A percentile compares a stretch with the other conserved stretches of the same genome.
Evolutionary conservation across 441 rosid species (phyloP).

Genomic region (Pelargonium citronellum): DNA sequence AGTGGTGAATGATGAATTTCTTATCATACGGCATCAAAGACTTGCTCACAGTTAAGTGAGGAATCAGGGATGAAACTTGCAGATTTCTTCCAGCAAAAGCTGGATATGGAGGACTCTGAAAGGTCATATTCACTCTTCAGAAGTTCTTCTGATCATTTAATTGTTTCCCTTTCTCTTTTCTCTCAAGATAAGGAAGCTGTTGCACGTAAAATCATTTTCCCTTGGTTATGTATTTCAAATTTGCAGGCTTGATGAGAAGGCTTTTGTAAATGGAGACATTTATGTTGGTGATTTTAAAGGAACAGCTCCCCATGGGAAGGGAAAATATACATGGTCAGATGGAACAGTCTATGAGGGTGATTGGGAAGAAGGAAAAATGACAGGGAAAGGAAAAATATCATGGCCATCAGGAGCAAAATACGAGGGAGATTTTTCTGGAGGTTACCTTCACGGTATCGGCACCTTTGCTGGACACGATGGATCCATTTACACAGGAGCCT

Average conservation of each 20-base stretch:
- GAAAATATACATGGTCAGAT: conserved; percentile 68
- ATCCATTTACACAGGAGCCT: conserved; percentile 59
- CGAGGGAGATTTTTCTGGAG: conserved; percentile 83
- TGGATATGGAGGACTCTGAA: conserved; percentile 29
- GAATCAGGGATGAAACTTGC: neutral
- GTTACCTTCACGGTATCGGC: conserved; percentile 78
- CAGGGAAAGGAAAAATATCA: conserved; percentile 60
- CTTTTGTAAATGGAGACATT: conserved; percentile 61
- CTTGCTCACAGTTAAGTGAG: neutral
- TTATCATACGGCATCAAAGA: neutral
- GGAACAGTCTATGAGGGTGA: conserved; percentile 74
- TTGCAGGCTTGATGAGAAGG: conserved; percentile 44
- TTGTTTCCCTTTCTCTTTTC: neutral
- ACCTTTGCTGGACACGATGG: conserved; percentile 51
- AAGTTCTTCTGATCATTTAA: conserved; percentile 3
- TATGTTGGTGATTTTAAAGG: conserved; percentile 60
- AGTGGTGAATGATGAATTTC: neutral
- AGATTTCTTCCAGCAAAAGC: conserved; percentile 13
- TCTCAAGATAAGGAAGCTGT: neutral
- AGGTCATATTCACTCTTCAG: conserved; percentile 26
- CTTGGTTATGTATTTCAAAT: conserved; percentile 7
- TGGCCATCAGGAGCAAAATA: conserved; percentile 78
- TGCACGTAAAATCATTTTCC: neutral
- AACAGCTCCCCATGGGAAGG: conserved; percentile 65
- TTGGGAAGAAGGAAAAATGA: conserved; percentile 87